Base-by-base conservation (phyloP, 495 filamentous ascomycete genomes). In the Jackrogersella multiformis region DNA sequence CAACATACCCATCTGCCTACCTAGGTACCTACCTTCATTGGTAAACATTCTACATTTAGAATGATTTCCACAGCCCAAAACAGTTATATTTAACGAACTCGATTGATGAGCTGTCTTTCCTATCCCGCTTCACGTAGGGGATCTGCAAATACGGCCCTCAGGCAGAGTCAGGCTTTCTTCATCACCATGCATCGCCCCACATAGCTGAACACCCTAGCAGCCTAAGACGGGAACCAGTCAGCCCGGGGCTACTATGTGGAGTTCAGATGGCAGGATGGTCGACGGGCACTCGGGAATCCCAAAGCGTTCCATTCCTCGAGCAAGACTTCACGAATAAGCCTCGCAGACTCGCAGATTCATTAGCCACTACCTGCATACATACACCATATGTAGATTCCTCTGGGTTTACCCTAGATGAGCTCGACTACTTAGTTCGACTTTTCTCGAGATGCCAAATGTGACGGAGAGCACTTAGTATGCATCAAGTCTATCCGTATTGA, bases 201-300 rank as follows among this genome's bases (percentile, higher is more conserved):
- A 44, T 21, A 64, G 61, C 61, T 64, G 61, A 64, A 56, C 35
- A 56, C 18, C 61, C 61, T n/a, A 15, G 42, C 52, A 49, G 34
- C 51, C 49, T 39, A 36, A 42, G 18, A 42, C 34, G 18, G 24
- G 16, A n/a, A n/a, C n/a, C n/a, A 20, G 36, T 10, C 24, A 60
- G 58, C 36, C 12, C n/a, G 38, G 26, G 58, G 46, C n/a, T 61
- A 26, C 34, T 32, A 32, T 16, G 28, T n/a, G 12, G 38, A 44
- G 41, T 44, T 20, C 44, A 26, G 8, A 10, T 2, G 10, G n/a
- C 26, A 12, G 7, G 23, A 12, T 30, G 12, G 13, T 48, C 45
- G 23, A 30, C 45, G 10, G 13, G n/a, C 16, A 32, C 26, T 26
- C 32, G n/a, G n/a, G 26, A 49, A 18, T 4, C 24, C 26, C 24